Evolutionary conservation across 2,329 filamentous ascomycete species (phyloP), one percentile per base, ranked within the genome.

Genomic region (Chrysoporthe cubensis): DNA sequence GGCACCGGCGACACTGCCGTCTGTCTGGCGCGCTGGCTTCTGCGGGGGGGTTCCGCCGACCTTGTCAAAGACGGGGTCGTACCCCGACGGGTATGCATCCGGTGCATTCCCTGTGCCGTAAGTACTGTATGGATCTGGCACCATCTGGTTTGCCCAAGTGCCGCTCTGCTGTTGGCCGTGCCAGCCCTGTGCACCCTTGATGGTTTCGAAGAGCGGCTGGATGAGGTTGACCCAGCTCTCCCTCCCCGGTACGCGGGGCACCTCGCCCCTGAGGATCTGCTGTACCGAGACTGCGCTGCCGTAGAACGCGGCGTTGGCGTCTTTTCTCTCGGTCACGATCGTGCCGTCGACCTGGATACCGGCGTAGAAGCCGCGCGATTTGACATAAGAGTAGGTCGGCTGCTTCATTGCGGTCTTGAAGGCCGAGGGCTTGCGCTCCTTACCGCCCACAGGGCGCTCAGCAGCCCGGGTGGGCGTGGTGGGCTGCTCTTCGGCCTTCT

Each of bases 291-390:
- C 74, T 4, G 75, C 72, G n/a, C 91, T 84, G 32, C 91, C 90
- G 77, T 96, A 97, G 75, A 97, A 97, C 6, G 87, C 87, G 64
- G 93, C 90, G 74, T 97, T 97, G 75, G 95, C 94, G 67, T 95
- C 92, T n/a, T 87, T 90, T 62, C 94, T 88, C 78, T 96, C 92
- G 37, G 95, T 91, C 61, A 97, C 85, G 13, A 97, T 87, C 0
- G 93, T 97, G 37, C 94, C 94, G 74, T 97, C 94, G 44, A 97
- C 85, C 74, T 94, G 91, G 0, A 97, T 87, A 42, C 93, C 93
- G 1, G 92, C 94, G 75, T 96, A 97, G 72, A 97, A 89, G 4
- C 94, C 94, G 64, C 93, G 88, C 60, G 91, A 94, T 81, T 97
- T 97, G 80, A 97, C 88, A 77, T 97, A 97, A 2, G 82, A 83